These are phyloP conservation scores for Biscogniauxia marginata DNA, from an alignment of 2,329 filamentous ascomycete species.

Conservation along the genomic window DNA sequence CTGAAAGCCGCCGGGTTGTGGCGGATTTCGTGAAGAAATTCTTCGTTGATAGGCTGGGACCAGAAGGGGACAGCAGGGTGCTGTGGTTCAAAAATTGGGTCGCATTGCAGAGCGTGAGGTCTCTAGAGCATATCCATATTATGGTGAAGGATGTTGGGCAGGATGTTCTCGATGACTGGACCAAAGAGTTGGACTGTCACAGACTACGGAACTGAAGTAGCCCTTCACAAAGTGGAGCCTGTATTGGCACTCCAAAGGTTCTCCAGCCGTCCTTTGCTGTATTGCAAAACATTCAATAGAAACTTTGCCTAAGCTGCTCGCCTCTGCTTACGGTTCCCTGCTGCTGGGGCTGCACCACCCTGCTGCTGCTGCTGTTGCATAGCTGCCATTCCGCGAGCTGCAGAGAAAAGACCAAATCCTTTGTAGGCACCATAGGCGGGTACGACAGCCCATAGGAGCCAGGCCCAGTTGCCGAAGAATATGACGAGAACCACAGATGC, in stretches of 20 bases:
- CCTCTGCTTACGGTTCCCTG: slow-evolving; percentile 54
- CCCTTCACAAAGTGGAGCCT: neutral
- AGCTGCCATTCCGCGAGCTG: slow-evolving; percentile 53
- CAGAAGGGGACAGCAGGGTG: slow-evolving; percentile 49
- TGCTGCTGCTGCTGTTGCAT: slow-evolving; percentile 39
- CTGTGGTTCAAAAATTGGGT: slow-evolving; percentile 97
- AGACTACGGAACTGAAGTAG: slow-evolving; percentile 19
- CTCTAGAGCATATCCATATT: slow-evolving; percentile 88
- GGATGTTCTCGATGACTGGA: slow-evolving; percentile 54
- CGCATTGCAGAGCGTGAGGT: slow-evolving; percentile 80
- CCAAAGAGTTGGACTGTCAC: slow-evolving; percentile 43
- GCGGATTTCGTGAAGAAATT: slow-evolving; percentile 66
- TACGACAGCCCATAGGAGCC: slow-evolving; percentile 54
- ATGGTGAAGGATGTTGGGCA: slow-evolving; percentile 56
- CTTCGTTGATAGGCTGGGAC: slow-evolving; percentile 61
- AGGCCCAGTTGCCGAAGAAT: slow-evolving; percentile 76
- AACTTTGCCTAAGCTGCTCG: slow-evolving; percentile 44
- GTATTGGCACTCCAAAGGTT: neutral
- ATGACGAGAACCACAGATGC: slow-evolving; percentile 69
- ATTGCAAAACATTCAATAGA: neutral
- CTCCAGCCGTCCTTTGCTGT: neutral
- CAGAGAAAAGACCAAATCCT: slow-evolving; percentile 52
- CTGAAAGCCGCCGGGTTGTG: slow-evolving; percentile 62
- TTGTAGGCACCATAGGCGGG: slow-evolving; percentile 57
- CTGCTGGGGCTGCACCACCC: slow-evolving; percentile 35